Base-by-base conservation (phyloP, 495 filamentous ascomycete genomes). In the Sporormia fimetaria region DNA sequence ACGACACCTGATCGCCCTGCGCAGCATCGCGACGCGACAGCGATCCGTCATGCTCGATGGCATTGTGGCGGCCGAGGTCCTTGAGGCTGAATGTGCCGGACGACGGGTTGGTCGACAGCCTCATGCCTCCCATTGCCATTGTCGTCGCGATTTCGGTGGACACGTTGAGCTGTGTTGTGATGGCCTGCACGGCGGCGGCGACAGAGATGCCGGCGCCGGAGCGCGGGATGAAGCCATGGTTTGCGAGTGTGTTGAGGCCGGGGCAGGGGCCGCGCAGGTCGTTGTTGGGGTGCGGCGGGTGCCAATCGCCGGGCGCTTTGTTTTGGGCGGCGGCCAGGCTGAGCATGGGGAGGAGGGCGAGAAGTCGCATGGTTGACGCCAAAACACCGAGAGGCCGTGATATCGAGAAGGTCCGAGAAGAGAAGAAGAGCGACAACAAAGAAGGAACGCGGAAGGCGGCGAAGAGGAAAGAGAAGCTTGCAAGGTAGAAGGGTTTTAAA, bases 11-110 rank as follows among this genome's bases (percentile, higher is more conserved):
- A 25, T 57, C 41, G 0, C 49, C 52, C 9, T 29, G 22, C 33
- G 45, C 33, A 27, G 31, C 27, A 32, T 57, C 54, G 27, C 42
- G 21, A 2, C 55, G 47, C 21, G 37, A 41, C 5, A 59, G 44
- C 6, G 43, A 49, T 4, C 44, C 50, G 28, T 59, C 56, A 26
- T 59, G 56, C 39, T 59, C 56, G 22, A 59, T 57, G 12, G 45
- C 31, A 24, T 47, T 47, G 51, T 59, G 54, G 38, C 52, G 38
- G 40, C 45, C 44, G 2, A 59, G 38, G 27, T 52, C 44, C 15
- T 40, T 17, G 4, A 59, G 48, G 31, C 32, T 38, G 47, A 54
- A 51, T 27, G 30, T 20, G 38, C 46, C 50, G 17, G 20, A 32
- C 10, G 23, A 11, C 0, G 54, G 53, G 34, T 49, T 28, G 1